Conservation (phyloP, 805 yeast species). For the Teunomyces atbi region DNA sequence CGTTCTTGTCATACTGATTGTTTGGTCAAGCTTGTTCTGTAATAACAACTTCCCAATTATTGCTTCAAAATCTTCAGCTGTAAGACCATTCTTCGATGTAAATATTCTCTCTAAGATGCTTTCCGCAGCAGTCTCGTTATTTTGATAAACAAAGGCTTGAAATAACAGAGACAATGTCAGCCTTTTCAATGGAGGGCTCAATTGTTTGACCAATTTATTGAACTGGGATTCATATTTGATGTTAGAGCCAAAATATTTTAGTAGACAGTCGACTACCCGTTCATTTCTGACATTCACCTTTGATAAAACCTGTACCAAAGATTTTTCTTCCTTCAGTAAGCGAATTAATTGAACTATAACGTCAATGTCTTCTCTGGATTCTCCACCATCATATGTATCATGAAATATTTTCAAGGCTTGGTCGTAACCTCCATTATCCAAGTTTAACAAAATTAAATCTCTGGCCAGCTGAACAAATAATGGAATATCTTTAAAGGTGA, state of each 20-base stretch:
- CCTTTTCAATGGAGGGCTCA: constrained; percentile 31
- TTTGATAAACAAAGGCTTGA: constrained; percentile 24
- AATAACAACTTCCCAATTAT: constrained; percentile 26
- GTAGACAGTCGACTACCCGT: constrained; percentile 12
- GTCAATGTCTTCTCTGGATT: background rate
- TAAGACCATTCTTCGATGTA: constrained; percentile 26
- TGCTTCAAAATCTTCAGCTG: constrained; percentile 23
- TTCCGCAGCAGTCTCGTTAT: constrained; percentile 28
- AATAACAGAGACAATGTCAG: constrained; percentile 34
- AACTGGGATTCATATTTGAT: constrained; percentile 10
- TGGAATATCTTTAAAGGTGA: background rate
- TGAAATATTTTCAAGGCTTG: constrained; percentile 7
- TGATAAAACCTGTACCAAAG: background rate
- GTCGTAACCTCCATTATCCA: background rate
- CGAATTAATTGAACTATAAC: background rate
- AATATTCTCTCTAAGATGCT: constrained; percentile 28
- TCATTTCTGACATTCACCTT: constrained; percentile 5
- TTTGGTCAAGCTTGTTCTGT: constrained; percentile 22
- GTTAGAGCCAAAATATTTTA: constrained; percentile 19
- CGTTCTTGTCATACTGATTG: constrained; percentile 20
- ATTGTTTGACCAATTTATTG: constrained; percentile 18
- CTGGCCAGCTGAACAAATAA: background rate
- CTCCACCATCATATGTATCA: background rate
- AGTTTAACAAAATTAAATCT: constrained; percentile 6
- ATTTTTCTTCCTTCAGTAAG: constrained; percentile 3